These are phyloP conservation scores for Nemophila menziesii DNA, from an alignment of 257 asterid species.

Conservation along the genomic window DNA sequence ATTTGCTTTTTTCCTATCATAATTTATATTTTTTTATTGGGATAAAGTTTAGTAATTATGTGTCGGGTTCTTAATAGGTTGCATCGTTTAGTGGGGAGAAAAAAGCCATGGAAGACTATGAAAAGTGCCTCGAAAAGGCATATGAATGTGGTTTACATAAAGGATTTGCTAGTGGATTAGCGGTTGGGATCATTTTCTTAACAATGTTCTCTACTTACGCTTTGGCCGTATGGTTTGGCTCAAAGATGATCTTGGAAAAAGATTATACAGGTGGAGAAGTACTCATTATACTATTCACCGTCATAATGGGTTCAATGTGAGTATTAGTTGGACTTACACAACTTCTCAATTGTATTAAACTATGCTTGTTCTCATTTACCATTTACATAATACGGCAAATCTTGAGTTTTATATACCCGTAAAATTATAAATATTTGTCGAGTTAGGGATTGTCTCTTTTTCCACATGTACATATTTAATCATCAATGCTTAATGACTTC, in stretches of 20 bases:
- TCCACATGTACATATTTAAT: too few species aligned
- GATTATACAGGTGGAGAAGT: conserved; percentile 65
- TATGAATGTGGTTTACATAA: conserved; percentile 40
- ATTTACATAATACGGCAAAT: too few species aligned
- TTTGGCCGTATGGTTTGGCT: conserved; percentile 63
- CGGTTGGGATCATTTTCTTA: conserved; percentile 39
- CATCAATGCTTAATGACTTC: background rate
- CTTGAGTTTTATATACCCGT: too few species aligned
- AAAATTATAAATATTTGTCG: too few species aligned
- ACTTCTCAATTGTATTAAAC: background rate
- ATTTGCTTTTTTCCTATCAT: background rate
- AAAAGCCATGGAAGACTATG: conserved; percentile 42
- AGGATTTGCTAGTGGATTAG: conserved; percentile 52
- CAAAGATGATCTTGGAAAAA: conserved; percentile 50
- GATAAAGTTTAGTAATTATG: background rate
- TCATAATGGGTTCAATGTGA: conserved; percentile 54
- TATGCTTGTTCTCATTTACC: background rate
- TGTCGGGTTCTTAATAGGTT: conserved; percentile 23
- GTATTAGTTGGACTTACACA: conserved; percentile 7
- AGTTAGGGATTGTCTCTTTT: too few species aligned
- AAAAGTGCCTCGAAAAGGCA: conserved; percentile 39
- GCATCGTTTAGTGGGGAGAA: conserved; percentile 71
- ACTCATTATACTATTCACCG: conserved; percentile 43
- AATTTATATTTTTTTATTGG: background rate
- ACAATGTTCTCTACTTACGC: conserved; percentile 49